These are phyloP conservation scores for Microdochium nivale DNA, from an alignment of 2,329 filamentous ascomycete species.

Conservation along the genomic window DNA sequence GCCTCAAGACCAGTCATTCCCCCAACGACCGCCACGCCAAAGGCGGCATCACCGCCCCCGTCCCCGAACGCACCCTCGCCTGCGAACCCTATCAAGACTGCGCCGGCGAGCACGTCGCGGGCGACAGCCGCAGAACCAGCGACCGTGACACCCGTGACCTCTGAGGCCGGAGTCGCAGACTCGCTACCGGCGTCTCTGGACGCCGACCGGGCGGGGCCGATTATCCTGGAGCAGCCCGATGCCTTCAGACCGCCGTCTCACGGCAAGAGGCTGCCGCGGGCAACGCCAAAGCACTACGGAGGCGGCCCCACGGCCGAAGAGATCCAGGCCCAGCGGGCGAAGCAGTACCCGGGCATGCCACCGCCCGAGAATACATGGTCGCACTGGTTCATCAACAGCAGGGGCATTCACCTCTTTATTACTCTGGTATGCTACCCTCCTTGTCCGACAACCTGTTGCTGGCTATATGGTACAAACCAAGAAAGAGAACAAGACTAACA, in stretches of 20 bases:
- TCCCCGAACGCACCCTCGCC: not conserved
- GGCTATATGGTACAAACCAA: not conserved
- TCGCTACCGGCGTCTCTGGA: not conserved
- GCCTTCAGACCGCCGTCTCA: conserved; percentile 92
- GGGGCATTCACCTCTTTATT: conserved; percentile 70
- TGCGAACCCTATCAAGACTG: not conserved
- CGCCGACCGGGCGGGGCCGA: conserved; percentile 39
- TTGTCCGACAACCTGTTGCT: too few species aligned
- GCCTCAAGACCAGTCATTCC: conserved; percentile 5
- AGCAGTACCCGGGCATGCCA: conserved; percentile 83
- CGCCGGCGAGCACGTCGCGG: not conserved
- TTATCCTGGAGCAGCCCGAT: conserved; percentile 76
- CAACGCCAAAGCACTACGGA: conserved; percentile 61
- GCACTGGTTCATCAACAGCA: conserved; percentile 76
- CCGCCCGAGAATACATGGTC: conserved; percentile 73
- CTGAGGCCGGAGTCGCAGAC: not conserved
- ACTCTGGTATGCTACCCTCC: conserved; percentile 69
- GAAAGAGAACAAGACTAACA: not conserved
- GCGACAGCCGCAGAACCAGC: conserved; percentile 1
- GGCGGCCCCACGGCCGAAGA: conserved; percentile 61
- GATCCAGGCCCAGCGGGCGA: conserved; percentile 53
- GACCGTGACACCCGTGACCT: conserved; percentile 1
- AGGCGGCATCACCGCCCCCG: conserved; percentile 4
- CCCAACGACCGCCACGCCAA: conserved; percentile 1
- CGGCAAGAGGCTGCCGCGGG: conserved; percentile 53